Evolutionary conservation across 495 filamentous ascomycete species (phyloP).

Genomic region (Trichoderma reesei): DNA sequence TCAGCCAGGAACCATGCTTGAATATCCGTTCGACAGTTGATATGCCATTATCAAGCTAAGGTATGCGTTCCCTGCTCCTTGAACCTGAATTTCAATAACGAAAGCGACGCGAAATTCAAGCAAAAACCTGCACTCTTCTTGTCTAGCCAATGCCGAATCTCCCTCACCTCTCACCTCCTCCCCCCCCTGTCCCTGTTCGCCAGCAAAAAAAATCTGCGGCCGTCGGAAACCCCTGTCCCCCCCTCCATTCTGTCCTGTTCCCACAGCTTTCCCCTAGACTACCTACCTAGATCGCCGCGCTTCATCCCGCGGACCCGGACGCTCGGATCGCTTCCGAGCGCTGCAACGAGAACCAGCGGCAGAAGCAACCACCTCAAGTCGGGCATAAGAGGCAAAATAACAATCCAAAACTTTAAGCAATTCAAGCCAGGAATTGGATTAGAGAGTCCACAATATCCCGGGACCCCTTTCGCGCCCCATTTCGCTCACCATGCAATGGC

Average conservation of each 20-base stretch:
- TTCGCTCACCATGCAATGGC: not conserved
- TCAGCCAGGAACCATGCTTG: no score
- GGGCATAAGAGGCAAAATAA: not conserved
- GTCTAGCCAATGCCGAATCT: no score
- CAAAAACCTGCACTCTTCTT: no score
- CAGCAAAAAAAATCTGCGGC: not conserved
- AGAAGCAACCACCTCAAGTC: not conserved
- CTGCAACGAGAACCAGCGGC: not conserved
- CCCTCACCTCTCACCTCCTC: not conserved
- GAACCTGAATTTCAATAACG: no score
- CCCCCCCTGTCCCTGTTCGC: not conserved
- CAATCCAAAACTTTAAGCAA: not conserved
- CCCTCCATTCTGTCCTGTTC: not conserved
- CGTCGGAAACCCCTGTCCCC: constrained; percentile 2
- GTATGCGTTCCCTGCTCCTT: no score
- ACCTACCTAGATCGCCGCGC: not conserved
- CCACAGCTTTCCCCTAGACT: no score
- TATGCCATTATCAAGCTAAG: no score
- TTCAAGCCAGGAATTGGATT: not conserved
- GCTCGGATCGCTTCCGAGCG: not conserved
- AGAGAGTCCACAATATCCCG: no score
- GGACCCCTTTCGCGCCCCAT: no score
- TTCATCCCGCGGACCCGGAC: constrained; percentile 5
- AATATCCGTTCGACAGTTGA: no score
- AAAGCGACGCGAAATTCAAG: no score